Evolutionary conservation across 768 basidiomycete species (phyloP).

Genomic region (Russula sp.): DNA sequence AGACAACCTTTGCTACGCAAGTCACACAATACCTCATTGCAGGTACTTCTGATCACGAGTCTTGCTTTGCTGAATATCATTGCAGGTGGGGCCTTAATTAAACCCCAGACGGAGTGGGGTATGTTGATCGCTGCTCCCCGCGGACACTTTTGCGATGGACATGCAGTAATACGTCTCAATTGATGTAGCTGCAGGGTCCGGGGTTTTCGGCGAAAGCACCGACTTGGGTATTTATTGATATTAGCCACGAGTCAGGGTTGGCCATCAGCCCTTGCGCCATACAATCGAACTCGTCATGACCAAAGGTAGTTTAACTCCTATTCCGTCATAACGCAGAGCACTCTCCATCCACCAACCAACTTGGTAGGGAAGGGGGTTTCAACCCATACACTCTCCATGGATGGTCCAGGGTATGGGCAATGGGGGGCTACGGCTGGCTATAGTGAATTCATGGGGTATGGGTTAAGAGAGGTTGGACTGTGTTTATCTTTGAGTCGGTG

Average conservation of each 20-base stretch:
- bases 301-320: too few species aligned
- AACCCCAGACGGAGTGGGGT: neutral
- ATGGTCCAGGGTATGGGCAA: too few species aligned
- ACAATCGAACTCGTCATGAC: too few species aligned
- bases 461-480: too few species aligned
- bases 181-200: neutral
- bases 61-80: neutral
- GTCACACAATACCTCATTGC: neutral
- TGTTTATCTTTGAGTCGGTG: neutral
- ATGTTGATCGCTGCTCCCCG: conserved; percentile 5
- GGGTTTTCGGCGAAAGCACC: neutral
- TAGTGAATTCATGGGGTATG: too few species aligned
- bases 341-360: too few species aligned
- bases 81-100: conserved; percentile 15
- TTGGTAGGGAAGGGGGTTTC: too few species aligned
- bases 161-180: neutral
- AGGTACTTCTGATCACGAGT: neutral
- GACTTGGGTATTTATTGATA: neutral
- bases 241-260: neutral
- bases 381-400: too few species aligned
- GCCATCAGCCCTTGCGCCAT: neutral
- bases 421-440: too few species aligned
- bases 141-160: neutral
- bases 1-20: neutral
- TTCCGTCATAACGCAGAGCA: too few species aligned